phyloP scores from a whole-genome alignment of 179 eudicot genomes.

The Beta macrorhiza region DNA sequence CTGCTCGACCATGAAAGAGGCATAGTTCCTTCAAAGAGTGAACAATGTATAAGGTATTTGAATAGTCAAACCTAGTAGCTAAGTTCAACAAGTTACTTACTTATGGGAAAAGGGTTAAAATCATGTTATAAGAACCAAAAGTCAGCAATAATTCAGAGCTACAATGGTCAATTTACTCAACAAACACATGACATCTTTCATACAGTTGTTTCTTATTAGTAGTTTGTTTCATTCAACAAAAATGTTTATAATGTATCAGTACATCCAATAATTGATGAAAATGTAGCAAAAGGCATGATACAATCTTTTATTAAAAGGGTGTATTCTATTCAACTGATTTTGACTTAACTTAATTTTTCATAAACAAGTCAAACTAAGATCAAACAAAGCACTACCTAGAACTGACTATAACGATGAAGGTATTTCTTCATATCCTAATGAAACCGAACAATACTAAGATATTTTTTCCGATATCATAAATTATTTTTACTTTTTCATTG shows the following conservation, averaged over 20 bases:
- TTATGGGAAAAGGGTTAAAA: background rate
- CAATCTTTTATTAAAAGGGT: background rate
- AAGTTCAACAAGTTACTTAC: background rate
- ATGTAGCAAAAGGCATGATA: background rate
- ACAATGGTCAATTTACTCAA: conserved; percentile 11
- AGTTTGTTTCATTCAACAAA: background rate
- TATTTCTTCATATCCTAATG: too few species aligned
- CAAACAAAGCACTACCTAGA: too few species aligned
- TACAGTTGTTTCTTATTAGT: background rate
- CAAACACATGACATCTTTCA: conserved; percentile 5
- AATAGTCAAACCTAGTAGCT: conserved; percentile 25
- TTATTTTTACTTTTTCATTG: too few species aligned
- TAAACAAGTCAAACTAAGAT: too few species aligned
- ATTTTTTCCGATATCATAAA: too few species aligned
- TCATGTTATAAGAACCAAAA: conserved; percentile 3
- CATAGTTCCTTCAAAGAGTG: conserved; percentile 41
- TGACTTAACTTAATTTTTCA: too few species aligned
- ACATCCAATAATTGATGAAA: background rate
- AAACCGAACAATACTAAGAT: too few species aligned
- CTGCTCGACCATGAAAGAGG: conserved; percentile 48
- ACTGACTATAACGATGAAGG: too few species aligned
- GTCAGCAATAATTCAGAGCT: conserved; percentile 12
- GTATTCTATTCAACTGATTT: too few species aligned
- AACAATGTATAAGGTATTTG: background rate
- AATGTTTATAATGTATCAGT: background rate